Percentiles rank a stretch among this genome's conserved stretches.
Conservation (phyloP, 106 monocot genomes). For the Dendrobium huoshanense region DNA sequence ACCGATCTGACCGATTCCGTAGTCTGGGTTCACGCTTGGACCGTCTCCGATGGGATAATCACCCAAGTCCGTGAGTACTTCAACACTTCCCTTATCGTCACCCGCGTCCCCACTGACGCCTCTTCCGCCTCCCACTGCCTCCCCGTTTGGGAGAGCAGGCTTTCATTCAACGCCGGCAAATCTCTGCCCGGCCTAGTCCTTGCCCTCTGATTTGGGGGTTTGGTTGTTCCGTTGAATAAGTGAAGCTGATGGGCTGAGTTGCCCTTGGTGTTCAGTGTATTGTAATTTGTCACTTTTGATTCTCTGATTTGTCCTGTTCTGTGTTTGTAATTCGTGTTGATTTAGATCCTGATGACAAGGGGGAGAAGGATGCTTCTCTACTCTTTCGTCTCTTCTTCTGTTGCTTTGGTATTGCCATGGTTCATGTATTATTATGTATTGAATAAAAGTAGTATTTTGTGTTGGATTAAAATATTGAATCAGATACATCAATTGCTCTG, state of each 20-base stretch:
- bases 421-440: no score
- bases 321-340: background rate
- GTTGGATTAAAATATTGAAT: no score
- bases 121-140: constrained; percentile 2
- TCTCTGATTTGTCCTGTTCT: background rate
- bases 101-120: constrained; percentile 2
- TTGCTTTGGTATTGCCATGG: no score
- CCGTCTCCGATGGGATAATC: constrained; percentile 37
- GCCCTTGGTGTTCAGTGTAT: background rate
- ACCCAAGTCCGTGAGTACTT: constrained; percentile 71
- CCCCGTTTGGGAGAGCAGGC: constrained; percentile 22
- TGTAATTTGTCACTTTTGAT: no score
- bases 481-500: no score
- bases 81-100: constrained; percentile 68
- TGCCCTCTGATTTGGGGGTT: constrained; percentile 9
- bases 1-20: constrained; percentile 8
- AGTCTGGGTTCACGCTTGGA: constrained; percentile 50
- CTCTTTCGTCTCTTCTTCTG: background rate
- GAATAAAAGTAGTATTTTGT: no score
- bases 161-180: constrained; percentile 10
- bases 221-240: background rate
- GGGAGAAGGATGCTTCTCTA: background rate
- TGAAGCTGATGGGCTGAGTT: background rate
- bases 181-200: constrained; percentile 18
- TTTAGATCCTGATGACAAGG: background rate